Evolutionary conservation across 768 basidiomycete species (phyloP), one percentile per base, ranked within the genome.

Genomic region (Agaricus subrufescens): DNA sequence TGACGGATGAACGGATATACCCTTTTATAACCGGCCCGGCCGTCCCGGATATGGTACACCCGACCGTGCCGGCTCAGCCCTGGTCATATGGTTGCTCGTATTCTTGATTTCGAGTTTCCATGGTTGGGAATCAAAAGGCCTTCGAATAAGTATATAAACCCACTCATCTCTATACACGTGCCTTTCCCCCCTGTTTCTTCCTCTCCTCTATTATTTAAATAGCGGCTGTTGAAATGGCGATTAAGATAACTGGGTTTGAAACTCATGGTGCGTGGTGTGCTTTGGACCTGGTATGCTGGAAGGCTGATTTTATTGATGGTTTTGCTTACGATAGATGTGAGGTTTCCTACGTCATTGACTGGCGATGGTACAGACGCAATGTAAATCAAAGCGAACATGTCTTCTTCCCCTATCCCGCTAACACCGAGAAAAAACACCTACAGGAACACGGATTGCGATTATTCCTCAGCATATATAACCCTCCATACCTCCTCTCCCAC

Each of bases 361-460:
- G 93, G 93, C 27, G 94, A 95, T 77, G 94, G 94, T 5, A 88
- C 92, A 30, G 94, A 97, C 75, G 94, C 94, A 7, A 96, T 95
- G 91, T 89, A 65, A 62, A 77, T 65, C 8, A n/a, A 30, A 14
- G 6, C 5, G 3, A 23, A 9, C 42, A 19, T 10, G 19, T 19
- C 19, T 44, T 27, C 9, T 6, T 27, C 14, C 39, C 31, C 42
- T 43, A 40, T 39, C 1, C 19, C 11, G 9, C 11, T 2, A 3
- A 30, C 15, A 23, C 43, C 23, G 37, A 54, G 19, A 19, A 19
- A 19, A 19, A 19, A n/a, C 43, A 27, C 19, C 50, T n/a, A 40
- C 39, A 92, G 90, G 93, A 96, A 97, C 71, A 89, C 89, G 31
- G 91, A 92, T 54, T 96, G 94, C 71, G 95, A 97, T 73, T 97